phyloP scores from a whole-genome alignment of 257 asterid species.

The Solanum habrochaites region DNA sequence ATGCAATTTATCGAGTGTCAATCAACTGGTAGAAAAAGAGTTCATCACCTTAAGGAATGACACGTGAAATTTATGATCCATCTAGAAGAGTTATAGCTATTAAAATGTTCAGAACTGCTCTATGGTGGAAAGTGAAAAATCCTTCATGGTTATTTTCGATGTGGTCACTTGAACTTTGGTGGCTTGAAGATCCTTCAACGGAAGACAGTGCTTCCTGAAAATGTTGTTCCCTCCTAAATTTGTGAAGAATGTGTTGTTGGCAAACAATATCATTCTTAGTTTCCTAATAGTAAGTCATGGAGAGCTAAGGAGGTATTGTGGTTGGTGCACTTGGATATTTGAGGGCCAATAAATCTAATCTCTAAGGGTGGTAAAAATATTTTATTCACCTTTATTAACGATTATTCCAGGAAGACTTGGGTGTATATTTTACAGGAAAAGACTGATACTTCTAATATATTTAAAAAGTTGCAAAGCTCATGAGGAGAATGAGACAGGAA shows the following conservation, averaged over 20 bases:
- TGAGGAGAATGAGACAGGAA: not conserved
- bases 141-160: not conserved
- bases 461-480: not conserved
- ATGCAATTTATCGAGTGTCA: not conserved
- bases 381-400: not conserved
- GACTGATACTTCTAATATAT: not conserved
- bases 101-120: not conserved
- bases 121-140: not conserved
- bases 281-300: not conserved
- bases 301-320: not conserved
- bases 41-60: not conserved
- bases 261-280: not conserved
- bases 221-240: not conserved
- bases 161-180: not conserved
- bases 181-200: not conserved
- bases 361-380: not conserved
- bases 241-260: not conserved
- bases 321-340: not conserved
- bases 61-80: not conserved
- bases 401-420: not conserved
- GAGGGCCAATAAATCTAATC: not conserved
- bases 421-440: not conserved
- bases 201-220: not conserved
- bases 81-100: not conserved
- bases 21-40: not conserved